phyloP scores from a whole-genome alignment of 192 early-diverging fungal genomes.

The Backusella westeae region DNA sequence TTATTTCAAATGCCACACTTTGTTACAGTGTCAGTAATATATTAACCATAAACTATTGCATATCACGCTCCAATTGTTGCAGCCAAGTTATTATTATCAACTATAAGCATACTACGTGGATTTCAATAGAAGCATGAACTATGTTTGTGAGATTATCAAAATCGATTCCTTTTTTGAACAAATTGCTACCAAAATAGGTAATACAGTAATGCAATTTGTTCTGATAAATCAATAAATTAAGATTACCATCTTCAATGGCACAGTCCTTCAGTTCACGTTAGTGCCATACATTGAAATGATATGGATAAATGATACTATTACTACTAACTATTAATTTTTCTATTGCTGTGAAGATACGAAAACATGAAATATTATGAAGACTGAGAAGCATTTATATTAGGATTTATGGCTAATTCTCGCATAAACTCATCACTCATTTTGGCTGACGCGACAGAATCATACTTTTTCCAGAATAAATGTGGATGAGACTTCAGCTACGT shows the following conservation, averaged over 20 bases:
- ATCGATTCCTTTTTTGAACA: background rate
- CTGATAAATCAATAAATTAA: background rate
- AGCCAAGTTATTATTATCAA: background rate
- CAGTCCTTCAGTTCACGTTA: background rate
- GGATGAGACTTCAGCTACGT: no score
- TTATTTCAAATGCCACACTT: background rate
- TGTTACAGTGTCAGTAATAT: background rate
- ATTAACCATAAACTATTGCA: background rate
- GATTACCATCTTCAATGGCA: background rate
- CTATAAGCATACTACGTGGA: background rate
- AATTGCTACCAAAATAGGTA: background rate
- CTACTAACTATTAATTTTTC: background rate
- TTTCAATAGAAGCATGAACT: background rate
- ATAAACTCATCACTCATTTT: no score
- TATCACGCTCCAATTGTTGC: background rate
- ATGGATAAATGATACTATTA: background rate
- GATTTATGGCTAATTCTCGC: no score
- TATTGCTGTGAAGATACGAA: no score
- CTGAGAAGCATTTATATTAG: no score
- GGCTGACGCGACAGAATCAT: no score
- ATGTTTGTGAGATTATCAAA: background rate
- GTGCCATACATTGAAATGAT: background rate
- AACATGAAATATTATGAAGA: no score
- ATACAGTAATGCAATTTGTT: background rate
- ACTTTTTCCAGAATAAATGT: no score